Evolutionary conservation across 257 asterid species (phyloP).

Genomic region (Fraxinus anomala): DNA sequence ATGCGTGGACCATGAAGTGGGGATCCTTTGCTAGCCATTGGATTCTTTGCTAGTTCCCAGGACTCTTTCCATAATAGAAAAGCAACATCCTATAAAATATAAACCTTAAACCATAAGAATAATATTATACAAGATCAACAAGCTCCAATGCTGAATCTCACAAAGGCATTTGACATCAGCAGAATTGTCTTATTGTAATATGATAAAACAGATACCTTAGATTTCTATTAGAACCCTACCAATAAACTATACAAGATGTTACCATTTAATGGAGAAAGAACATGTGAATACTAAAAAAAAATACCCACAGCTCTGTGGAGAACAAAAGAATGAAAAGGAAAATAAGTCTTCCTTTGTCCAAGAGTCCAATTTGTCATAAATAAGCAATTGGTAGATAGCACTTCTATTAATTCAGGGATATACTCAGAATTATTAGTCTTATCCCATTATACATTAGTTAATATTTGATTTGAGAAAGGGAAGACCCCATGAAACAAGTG

Average conservation of each 20-base stretch:
- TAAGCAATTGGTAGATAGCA: neutral
- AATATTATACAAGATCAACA: constrained; percentile 19
- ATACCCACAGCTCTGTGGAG: neutral
- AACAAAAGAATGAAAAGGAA: neutral
- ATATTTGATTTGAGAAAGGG: constrained; percentile 7
- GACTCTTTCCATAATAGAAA: constrained; percentile 88
- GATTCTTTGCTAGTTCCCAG: constrained; percentile 81
- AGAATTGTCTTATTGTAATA: neutral
- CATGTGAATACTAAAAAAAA: neutral
- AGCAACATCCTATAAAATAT: constrained; percentile 71
- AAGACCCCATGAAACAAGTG: constrained; percentile 20
- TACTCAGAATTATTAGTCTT: neutral
- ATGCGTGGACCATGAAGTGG: constrained; percentile 79
- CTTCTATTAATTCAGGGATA: constrained; percentile 1
- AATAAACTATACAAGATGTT: constrained; percentile 10
- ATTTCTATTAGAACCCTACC: constrained; percentile 11
- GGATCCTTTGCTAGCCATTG: constrained; percentile 81
- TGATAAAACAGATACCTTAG: neutral
- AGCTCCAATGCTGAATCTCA: neutral
- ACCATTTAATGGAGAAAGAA: constrained; percentile 1
- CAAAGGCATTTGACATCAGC: constrained; percentile 12
- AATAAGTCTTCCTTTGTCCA: constrained; percentile 18
- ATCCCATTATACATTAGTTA: constrained; percentile 13
- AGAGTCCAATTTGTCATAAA: constrained; percentile 9
- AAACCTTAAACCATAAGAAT: constrained; percentile 12